Percentiles rank a stretch among this genome's conserved stretches.
Conservation (phyloP, 2,329 filamentous ascomycete species). For the Fusarium tricinctum region DNA sequence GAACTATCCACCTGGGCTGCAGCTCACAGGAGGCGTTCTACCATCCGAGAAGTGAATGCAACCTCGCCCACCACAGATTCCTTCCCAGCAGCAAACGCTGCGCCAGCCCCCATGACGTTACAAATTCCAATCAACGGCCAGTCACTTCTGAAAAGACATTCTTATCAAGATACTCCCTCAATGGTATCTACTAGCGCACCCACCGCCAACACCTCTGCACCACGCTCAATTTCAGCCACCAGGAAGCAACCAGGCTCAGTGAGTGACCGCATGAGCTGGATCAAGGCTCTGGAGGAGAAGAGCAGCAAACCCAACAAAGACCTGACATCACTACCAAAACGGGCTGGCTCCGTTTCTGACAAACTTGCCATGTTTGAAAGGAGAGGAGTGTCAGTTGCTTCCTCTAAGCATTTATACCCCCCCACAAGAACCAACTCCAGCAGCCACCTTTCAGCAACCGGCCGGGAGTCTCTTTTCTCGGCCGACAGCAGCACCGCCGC, state of each 20-base stretch:
- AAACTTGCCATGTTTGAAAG: constrained; percentile 36
- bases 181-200: neutral
- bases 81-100: neutral
- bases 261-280: constrained; percentile 26
- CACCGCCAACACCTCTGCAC: neutral
- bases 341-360: constrained; percentile 28
- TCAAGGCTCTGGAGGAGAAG: constrained; percentile 27
- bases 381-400: constrained; percentile 12
- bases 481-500: constrained; percentile 11
- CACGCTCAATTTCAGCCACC: constrained; percentile 1
- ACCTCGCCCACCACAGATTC: neutral
- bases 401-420: constrained; percentile 7
- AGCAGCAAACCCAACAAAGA: constrained; percentile 18
- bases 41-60: constrained; percentile 1
- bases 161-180: neutral
- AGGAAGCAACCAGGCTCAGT: constrained; percentile 22
- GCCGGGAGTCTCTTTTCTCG: constrained; percentile 29
- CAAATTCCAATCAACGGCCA: constrained; percentile 9
- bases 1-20: constrained; percentile 17
- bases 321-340: constrained; percentile 8
- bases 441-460: constrained; percentile 5
- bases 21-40: constrained; percentile 5
- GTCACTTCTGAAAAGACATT: neutral
- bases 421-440: constrained; percentile 16
- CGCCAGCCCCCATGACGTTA: neutral